phyloP scores from a whole-genome alignment of 2,329 filamentous ascomycete species.

The Metarhizium sp. region DNA sequence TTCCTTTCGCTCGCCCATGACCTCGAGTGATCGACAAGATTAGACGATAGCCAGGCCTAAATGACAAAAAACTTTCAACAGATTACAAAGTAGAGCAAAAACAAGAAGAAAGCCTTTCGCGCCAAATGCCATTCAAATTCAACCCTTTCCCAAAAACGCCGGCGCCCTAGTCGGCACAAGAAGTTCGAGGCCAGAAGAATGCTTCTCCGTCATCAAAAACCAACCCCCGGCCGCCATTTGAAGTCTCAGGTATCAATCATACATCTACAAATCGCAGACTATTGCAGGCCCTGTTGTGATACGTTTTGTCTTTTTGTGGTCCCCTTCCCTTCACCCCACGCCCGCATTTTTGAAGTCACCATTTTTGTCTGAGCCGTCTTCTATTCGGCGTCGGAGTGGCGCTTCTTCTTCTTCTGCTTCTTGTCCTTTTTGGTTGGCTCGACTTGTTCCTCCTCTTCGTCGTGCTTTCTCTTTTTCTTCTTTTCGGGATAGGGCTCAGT shows the following conservation, averaged over 20 bases:
- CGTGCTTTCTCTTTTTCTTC: slow-evolving; percentile 66
- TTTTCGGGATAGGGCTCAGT: slow-evolving; percentile 20
- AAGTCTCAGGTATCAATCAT: slow-evolving; percentile 22
- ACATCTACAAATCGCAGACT: slow-evolving; percentile 12
- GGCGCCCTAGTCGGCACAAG: slow-evolving; percentile 14
- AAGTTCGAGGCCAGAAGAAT: slow-evolving; percentile 17
- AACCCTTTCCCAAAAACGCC: slow-evolving; percentile 23
- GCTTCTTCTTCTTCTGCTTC: slow-evolving; percentile 42
- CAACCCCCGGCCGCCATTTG: not conserved
- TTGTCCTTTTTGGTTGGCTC: slow-evolving; percentile 49
- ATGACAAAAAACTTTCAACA: not conserved
- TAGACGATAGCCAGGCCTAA: not conserved
- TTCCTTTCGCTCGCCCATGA: not conserved
- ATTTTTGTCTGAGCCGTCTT: slow-evolving; percentile 1
- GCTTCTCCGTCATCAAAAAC: slow-evolving; percentile 6
- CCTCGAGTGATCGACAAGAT: not conserved
- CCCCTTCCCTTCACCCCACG: not conserved
- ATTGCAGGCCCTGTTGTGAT: slow-evolving; percentile 6
- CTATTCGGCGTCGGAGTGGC: slow-evolving; percentile 19
- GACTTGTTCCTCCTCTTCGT: slow-evolving; percentile 57
- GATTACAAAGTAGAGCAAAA: slow-evolving; percentile 1
- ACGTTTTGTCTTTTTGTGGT: not conserved
- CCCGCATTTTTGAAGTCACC: not conserved
- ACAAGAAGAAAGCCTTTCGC: slow-evolving; percentile 17
- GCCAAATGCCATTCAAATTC: slow-evolving; percentile 19